Evolutionary conservation across 768 basidiomycete genomes (phyloP).

Genomic region (Calocera cornea): DNA sequence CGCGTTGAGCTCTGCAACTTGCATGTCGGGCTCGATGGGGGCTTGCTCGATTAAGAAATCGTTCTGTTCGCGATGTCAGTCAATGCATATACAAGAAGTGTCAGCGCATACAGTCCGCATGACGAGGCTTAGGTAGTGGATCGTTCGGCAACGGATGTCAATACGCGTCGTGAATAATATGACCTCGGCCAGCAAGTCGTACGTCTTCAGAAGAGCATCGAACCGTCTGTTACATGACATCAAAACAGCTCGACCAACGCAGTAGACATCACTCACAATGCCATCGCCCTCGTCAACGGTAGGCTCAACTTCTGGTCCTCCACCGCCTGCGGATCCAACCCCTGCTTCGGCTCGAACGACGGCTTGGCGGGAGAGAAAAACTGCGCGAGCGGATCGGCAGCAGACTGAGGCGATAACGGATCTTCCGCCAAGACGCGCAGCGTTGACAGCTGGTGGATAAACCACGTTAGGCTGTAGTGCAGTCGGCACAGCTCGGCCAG

Average conservation of each 20-base stretch:
- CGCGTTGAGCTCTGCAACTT: constrained; percentile 70
- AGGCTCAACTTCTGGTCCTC: constrained; percentile 44
- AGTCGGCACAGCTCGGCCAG: constrained; percentile 62
- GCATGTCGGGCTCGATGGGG: constrained; percentile 80
- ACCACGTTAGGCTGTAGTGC: constrained; percentile 87
- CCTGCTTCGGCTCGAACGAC: background rate
- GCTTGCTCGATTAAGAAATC: constrained; percentile 73
- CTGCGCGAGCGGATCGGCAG: background rate
- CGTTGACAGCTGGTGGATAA: constrained; percentile 52
- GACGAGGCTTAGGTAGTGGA: constrained; percentile 67
- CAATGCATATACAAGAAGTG: background rate
- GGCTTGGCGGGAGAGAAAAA: background rate
- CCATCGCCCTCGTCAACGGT: constrained; percentile 79
- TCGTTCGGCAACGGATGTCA: constrained; percentile 72
- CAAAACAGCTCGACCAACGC: background rate
- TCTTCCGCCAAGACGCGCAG: constrained; percentile 54
- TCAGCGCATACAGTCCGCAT: constrained; percentile 48
- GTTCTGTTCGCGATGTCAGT: constrained; percentile 38
- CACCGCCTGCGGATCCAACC: constrained; percentile 26
- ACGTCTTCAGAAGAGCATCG: constrained; percentile 79
- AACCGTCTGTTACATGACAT: constrained; percentile 51
- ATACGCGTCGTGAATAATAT: constrained; percentile 77
- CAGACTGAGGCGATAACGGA: constrained; percentile 9
- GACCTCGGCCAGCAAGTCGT: constrained; percentile 74
- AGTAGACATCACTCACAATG: constrained; percentile 43